Conservation (phyloP, 148 eudicot species). For the Pharnaceum exiguum region DNA sequence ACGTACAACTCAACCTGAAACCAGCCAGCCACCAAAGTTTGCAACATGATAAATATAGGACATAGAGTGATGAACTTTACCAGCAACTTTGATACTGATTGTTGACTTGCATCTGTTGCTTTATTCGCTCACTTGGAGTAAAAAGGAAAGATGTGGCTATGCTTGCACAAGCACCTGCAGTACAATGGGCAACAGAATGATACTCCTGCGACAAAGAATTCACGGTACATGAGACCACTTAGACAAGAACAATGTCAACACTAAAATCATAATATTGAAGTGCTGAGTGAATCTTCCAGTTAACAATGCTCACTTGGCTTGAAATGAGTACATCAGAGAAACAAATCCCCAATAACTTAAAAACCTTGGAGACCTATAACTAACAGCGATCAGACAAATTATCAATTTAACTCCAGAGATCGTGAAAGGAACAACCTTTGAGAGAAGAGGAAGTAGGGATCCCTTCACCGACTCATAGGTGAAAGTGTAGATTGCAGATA, state of each 20-base stretch:
- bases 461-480: constrained; percentile 91
- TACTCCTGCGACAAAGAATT: constrained; percentile 50
- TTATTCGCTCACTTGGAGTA: constrained; percentile 94
- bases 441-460: constrained; percentile 66
- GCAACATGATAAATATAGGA: background rate
- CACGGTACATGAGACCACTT: constrained; percentile 3
- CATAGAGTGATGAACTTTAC: constrained; percentile 35
- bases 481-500: constrained; percentile 89
- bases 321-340: background rate
- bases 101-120: constrained; percentile 99
- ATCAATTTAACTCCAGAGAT: background rate
- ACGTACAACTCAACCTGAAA: background rate
- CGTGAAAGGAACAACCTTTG: constrained; percentile 43
- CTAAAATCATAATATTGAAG: background rate
- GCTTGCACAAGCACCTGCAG: constrained; percentile 95
- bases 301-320: background rate
- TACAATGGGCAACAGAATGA: constrained; percentile 88
- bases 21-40: background rate
- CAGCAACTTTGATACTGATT: constrained; percentile 83
- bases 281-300: background rate
- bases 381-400: background rate
- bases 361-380: background rate
- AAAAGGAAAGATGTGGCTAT: constrained; percentile 90
- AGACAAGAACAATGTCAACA: constrained; percentile 6
- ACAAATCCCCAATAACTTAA: background rate